phyloP scores from a whole-genome alignment of 2,329 filamentous ascomycete genomes.

The Aspergillus pseudoterreus region DNA sequence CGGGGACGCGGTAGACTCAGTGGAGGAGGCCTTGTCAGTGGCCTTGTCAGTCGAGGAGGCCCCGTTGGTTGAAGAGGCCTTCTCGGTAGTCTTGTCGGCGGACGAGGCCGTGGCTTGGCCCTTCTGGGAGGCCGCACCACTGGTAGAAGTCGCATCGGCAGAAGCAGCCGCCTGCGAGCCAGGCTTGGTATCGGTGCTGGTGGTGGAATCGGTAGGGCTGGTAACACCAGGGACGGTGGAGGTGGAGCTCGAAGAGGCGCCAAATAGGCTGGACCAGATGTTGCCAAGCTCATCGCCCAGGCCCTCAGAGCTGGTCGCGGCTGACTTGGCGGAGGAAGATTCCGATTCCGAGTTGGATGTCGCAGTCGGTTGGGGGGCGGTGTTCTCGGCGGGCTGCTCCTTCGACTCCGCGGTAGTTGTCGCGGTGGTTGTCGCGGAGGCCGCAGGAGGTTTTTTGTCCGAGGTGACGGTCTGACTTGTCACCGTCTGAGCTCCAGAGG shows the following conservation, averaged over 20 bases:
- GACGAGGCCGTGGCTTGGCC: background rate
- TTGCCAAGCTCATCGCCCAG: background rate
- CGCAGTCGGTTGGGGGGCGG: background rate
- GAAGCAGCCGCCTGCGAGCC: background rate
- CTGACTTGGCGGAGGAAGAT: background rate
- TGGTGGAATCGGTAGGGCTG: background rate
- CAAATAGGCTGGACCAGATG: background rate
- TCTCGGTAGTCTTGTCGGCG: background rate
- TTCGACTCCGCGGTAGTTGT: background rate
- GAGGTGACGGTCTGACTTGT: conserved; percentile 8
- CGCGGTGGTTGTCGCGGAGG: background rate
- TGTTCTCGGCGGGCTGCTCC: background rate
- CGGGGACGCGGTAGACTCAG: background rate
- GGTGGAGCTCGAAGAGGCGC: background rate
- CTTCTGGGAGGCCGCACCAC: background rate
- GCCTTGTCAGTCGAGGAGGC: background rate
- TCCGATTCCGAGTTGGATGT: background rate
- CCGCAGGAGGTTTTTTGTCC: background rate
- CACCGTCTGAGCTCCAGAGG: conserved; percentile 10
- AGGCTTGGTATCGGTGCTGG: background rate
- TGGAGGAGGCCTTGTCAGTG: background rate
- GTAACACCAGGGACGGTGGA: background rate
- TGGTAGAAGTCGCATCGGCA: background rate
- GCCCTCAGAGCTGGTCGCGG: background rate
- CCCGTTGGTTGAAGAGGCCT: background rate